phyloP scores from a whole-genome alignment of 176 grass and related monocot species.

The Raddia guianensis region DNA sequence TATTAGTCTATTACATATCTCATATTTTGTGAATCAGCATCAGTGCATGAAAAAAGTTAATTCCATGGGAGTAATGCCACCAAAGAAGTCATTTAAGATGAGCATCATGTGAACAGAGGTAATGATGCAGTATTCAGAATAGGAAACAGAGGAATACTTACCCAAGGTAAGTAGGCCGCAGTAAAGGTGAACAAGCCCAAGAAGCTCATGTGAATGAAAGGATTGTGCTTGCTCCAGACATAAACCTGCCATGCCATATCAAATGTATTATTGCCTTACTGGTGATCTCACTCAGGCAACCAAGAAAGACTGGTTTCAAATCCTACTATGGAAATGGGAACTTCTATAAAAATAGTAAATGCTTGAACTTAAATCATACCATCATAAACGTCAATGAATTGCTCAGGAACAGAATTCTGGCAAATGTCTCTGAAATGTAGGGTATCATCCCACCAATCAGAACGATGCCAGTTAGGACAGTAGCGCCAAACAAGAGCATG shows the following conservation, averaged over 20 bases:
- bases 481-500: constrained; percentile 98
- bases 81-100: constrained; percentile 28
- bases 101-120: not conserved
- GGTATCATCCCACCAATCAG: constrained; percentile 97
- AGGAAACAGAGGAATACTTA: constrained; percentile 33
- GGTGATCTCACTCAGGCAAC: not conserved
- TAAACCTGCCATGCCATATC: constrained; percentile 67
- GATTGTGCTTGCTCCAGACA: constrained; percentile 99
- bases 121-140: not conserved
- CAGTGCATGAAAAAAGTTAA: not conserved
- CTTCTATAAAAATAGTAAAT: not conserved
- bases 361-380: constrained; percentile 48
- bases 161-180: constrained; percentile 97
- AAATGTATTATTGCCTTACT: constrained; percentile 15
- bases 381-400: constrained; percentile 99
- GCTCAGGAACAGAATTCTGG: constrained; percentile 93
- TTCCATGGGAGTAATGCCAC: not conserved
- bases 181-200: constrained; percentile 98
- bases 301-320: not conserved
- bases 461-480: constrained; percentile 84
- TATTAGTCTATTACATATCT: constrained; percentile 19
- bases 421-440: constrained; percentile 88
- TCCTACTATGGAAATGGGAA: not conserved
- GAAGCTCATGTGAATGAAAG: constrained; percentile 98
- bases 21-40: constrained; percentile 11